Evolutionary conservation across 306 rosid species (phyloP), one percentile per base, ranked within the genome.

Genomic region (Rubus parviflorus): DNA sequence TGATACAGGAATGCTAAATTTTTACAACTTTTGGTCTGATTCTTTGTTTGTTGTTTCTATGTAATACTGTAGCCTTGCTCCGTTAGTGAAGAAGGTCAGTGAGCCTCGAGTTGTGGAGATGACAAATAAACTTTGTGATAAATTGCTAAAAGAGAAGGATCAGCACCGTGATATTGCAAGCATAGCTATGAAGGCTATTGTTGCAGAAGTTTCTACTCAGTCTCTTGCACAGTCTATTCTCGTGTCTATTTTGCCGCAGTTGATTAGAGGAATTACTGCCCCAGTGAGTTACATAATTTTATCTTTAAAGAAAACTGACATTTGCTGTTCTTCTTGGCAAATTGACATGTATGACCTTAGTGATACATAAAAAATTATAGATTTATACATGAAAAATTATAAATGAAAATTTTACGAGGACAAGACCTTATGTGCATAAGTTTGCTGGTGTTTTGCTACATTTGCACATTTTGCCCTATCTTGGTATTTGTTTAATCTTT

Each of bases 81-180:
- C 97, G 19, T 77, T 96, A 72, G 99, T 91, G 81, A 96, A 88
- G 89, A 96, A 93, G 88, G 89, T 92, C 62, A 89, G 81, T 7
- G 98, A 93, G 84, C 77, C 87, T 53, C 90, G 94, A 73, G 90
- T 96, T 61, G 99, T 93, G 83, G 99, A 96, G 78, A 93, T 96
- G 97, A 87, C 92, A 74, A 79, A 81, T 75, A 92, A 88, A 73
- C 88, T 96, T 1, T 96, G 99, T 75, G 92, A 87, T 15, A 96
- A 93, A 81, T 79, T 92, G 86, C 94, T 92, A 7, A 89, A 96
- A 38, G 99, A 90, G 70, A 93, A 91, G 90, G 97, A 95, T 75
- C 97, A 91, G 64, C 97, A 96, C 80, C 98, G 97, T 14, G 99
- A 96, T 83, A 85, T 89, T 81, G 99, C 99, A 65, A 89, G 96